Conservation (phyloP, 75 land plant genomes). For the Ceratopteris richardii region DNA sequence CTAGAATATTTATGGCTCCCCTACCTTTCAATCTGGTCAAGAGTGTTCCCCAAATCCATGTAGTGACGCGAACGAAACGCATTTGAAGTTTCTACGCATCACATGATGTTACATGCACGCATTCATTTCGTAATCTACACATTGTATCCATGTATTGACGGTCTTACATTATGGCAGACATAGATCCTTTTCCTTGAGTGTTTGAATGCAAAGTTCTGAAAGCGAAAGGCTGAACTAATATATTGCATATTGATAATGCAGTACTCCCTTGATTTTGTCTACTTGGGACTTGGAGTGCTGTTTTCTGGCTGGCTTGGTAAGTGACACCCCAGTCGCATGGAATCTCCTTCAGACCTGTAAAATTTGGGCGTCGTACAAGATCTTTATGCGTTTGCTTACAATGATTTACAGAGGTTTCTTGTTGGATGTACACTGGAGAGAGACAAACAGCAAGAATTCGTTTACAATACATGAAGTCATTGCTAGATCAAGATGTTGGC, state of each 20-base stretch:
- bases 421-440: constrained; percentile 40
- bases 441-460: constrained; percentile 29
- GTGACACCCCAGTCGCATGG: neutral
- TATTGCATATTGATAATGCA: constrained; percentile 18
- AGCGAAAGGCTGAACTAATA: no score
- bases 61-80: no score
- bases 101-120: no score
- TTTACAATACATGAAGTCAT: constrained; percentile 13
- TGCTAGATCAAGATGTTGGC: constrained; percentile 32
- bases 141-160: no score
- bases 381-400: neutral
- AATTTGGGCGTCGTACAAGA: neutral
- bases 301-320: constrained; percentile 82
- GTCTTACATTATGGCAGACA: no score
- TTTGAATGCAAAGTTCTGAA: no score
- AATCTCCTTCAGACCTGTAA: neutral
- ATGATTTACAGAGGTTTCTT: constrained; percentile 22
- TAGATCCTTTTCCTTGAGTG: no score
- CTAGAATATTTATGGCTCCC: no score
- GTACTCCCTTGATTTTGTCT: constrained; percentile 81
- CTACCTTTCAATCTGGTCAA: no score
- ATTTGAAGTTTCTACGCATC: no score
- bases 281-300: constrained; percentile 49
- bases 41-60: no score
- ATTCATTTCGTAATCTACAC: no score